A percentile compares a stretch with the other conserved stretches of the same genome.
These are phyloP conservation scores for Karstenula rhodostoma DNA, from an alignment of 2,329 filamentous ascomycete species.

Conservation along the genomic window DNA sequence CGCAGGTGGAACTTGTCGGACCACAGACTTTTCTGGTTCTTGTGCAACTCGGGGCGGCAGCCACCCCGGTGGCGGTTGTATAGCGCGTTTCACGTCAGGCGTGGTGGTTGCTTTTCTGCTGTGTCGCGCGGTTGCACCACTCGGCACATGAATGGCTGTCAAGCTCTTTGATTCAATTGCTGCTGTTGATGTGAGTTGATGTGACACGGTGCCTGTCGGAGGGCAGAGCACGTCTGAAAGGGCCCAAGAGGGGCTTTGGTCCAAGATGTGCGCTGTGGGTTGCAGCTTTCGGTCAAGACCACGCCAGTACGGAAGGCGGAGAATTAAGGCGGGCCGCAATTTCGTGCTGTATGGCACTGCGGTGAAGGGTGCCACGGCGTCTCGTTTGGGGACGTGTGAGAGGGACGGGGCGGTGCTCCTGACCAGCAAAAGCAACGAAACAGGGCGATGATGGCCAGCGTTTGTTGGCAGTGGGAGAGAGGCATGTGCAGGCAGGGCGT, in stretches of 20 bases:
- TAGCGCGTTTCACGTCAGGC: constrained; percentile 11
- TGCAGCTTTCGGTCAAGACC: not conserved
- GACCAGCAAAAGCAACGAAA: constrained; percentile 1
- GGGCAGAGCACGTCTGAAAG: not conserved
- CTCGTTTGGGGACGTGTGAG: not conserved
- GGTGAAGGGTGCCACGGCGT: not conserved
- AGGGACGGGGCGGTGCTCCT: not conserved
- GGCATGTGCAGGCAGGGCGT: not conserved
- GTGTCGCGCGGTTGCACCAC: constrained; percentile 6
- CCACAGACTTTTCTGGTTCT: not conserved
- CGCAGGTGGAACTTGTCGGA: not conserved
- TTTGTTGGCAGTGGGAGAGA: not conserved
- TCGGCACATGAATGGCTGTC: constrained; percentile 1
- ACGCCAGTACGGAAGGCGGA: not conserved
- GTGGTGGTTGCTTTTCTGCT: constrained; percentile 11
- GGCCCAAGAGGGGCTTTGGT: not conserved
- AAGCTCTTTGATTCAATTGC: not conserved
- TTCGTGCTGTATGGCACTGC: not conserved
- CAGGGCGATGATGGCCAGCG: not conserved
- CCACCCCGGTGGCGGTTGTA: constrained; percentile 1
- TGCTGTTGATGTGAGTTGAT: not conserved
- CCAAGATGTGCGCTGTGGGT: not conserved
- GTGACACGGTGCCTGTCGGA: constrained; percentile 11
- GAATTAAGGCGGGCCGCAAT: constrained; percentile 13
- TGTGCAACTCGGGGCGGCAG: constrained; percentile 5